A percentile compares a stretch with the other conserved stretches of the same genome.
Conservation (phyloP, 768 basidiomycete genomes). For the Tricholoma furcatifolium region DNA sequence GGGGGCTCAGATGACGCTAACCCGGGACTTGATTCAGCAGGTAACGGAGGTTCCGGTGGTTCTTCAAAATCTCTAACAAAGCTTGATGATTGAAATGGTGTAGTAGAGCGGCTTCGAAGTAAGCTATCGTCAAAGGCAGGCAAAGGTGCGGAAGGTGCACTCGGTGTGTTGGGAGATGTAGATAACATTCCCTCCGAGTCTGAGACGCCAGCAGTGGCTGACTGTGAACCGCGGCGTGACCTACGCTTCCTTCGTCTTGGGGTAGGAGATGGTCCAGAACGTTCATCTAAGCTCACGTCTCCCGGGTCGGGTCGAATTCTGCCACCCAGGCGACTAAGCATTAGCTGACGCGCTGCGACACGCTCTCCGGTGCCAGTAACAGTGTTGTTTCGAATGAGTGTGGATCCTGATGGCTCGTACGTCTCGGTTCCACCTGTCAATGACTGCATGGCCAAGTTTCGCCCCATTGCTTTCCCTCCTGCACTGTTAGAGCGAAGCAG, state of each 20-base stretch:
- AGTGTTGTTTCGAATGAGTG: conserved; percentile 74
- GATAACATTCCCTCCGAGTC: conserved; percentile 45
- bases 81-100: conserved; percentile 39
- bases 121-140: conserved; percentile 38
- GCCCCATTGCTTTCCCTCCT: conserved; percentile 60
- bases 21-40: conserved; percentile 21
- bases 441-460: conserved; percentile 80
- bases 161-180: conserved; percentile 60
- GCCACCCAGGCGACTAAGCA: conserved; percentile 64
- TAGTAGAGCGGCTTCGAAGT: conserved; percentile 39
- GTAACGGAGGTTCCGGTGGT: conserved; percentile 20
- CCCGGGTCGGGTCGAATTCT: conserved; percentile 61
- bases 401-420: conserved; percentile 54
- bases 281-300: conserved; percentile 60
- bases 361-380: conserved; percentile 76
- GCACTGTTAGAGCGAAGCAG: conserved; percentile 91
- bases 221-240: conserved; percentile 45
- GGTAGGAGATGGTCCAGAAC: conserved; percentile 42
- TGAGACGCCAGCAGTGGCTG: conserved; percentile 48
- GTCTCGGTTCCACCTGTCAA: conserved; percentile 75
- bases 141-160: conserved; percentile 51
- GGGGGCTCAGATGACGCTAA: conserved; percentile 38
- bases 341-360: conserved; percentile 63
- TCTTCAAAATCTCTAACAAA: conserved; percentile 30
- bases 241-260: conserved; percentile 58